These are phyloP conservation scores for Solanum piurae DNA, from an alignment of 257 asterid species.

Conservation along the genomic window DNA sequence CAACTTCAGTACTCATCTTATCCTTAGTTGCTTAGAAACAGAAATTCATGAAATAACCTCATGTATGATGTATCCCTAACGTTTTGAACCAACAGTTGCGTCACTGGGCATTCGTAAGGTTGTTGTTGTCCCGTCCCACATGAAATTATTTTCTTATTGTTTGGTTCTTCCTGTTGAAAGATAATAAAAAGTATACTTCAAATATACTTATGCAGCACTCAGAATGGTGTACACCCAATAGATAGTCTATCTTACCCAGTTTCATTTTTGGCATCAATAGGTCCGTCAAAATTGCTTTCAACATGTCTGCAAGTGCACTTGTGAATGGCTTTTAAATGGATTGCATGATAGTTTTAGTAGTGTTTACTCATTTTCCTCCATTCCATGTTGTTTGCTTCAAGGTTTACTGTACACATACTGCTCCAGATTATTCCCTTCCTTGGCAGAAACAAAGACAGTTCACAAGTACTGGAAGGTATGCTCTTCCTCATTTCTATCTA, in stretches of 20 bases:
- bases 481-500: neutral
- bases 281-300: neutral
- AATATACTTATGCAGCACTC: neutral
- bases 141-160: neutral
- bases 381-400: slow-evolving; percentile 9
- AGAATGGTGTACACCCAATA: neutral
- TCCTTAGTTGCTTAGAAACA: neutral
- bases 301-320: neutral
- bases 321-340: neutral
- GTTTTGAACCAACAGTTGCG: neutral
- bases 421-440: slow-evolving; percentile 94
- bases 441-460: slow-evolving; percentile 93
- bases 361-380: neutral
- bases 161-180: neutral
- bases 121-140: neutral
- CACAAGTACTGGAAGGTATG: slow-evolving; percentile 96
- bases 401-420: slow-evolving; percentile 95
- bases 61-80: neutral
- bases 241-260: neutral
- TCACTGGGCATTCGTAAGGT: neutral
- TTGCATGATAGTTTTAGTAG: neutral
- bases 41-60: neutral
- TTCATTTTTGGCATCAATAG: neutral
- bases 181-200: neutral
- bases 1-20: neutral